Percentiles rank a stretch among this genome's conserved stretches.
phyloP scores from a whole-genome alignment of 163 green algal species.

The Scenedesmus sp. region DNA sequence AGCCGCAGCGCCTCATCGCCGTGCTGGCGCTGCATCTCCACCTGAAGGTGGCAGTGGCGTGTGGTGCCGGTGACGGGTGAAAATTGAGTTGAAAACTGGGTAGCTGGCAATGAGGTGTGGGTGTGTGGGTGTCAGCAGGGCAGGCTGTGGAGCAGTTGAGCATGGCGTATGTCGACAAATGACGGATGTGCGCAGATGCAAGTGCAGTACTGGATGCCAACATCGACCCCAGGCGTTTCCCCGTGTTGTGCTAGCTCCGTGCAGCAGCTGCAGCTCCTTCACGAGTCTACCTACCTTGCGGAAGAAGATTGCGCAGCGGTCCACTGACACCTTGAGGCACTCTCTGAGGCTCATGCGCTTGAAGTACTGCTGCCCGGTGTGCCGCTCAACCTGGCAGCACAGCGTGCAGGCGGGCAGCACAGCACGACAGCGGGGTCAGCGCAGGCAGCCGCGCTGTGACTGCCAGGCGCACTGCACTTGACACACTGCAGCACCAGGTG shows the following conservation, averaged over 20 bases:
- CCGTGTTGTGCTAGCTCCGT: neutral
- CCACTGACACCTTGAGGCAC: slow-evolving; percentile 39
- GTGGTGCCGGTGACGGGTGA: neutral
- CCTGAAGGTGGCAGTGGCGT: neutral
- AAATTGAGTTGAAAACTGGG: neutral
- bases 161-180: neutral
- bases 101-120: neutral
- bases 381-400: slow-evolving; percentile 26
- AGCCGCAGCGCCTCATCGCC: slow-evolving; percentile 1
- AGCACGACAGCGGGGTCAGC: neutral
- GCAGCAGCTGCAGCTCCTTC: neutral
- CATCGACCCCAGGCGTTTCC: neutral
- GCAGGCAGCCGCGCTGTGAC: neutral
- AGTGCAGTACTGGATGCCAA: neutral
- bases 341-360: slow-evolving; percentile 23
- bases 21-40: neutral
- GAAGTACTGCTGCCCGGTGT: slow-evolving; percentile 24
- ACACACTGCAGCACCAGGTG: too few relatives aligned
- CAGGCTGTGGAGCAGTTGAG: neutral
- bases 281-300: slow-evolving; percentile 14
- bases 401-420: neutral
- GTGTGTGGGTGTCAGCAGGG: neutral
- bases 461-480: too few relatives aligned
- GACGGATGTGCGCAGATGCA: neutral
- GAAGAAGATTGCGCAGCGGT: slow-evolving; percentile 54